Conservation (phyloP, 805 yeast species). For the Candida tammaniensis region DNA sequence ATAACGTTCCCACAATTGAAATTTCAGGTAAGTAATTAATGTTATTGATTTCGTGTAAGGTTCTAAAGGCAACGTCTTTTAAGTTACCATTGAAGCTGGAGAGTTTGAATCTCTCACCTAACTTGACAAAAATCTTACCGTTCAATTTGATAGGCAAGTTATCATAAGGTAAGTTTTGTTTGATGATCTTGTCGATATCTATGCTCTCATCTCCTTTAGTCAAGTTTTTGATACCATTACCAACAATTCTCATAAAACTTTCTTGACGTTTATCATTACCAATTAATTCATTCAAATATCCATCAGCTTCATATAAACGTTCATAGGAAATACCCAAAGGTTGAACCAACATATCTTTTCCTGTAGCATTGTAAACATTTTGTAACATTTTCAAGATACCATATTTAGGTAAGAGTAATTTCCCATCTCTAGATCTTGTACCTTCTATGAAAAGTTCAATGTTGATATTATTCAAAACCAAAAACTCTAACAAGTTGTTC, state of each 20-base stretch:
- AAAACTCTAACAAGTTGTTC: slow-evolving; percentile 46
- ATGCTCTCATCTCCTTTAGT: slow-evolving; percentile 11
- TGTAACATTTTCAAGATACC: slow-evolving; percentile 55
- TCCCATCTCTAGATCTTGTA: slow-evolving; percentile 66
- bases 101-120: slow-evolving; percentile 31
- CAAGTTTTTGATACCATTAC: slow-evolving; percentile 34
- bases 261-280: slow-evolving; percentile 59
- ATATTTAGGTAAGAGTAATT: slow-evolving; percentile 57
- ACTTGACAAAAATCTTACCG: slow-evolving; percentile 36
- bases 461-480: slow-evolving; percentile 46
- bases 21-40: slow-evolving; percentile 53
- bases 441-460: slow-evolving; percentile 66
- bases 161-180: slow-evolving; percentile 8
- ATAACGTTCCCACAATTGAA: slow-evolving; percentile 44
- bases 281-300: slow-evolving; percentile 53
- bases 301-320: slow-evolving; percentile 53
- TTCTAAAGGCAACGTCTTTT: slow-evolving; percentile 52
- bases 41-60: slow-evolving; percentile 50
- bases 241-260: slow-evolving; percentile 37
- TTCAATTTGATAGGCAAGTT: slow-evolving; percentile 17
- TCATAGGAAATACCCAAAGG: slow-evolving; percentile 62
- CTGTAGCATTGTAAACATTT: slow-evolving; percentile 44
- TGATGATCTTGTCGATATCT: slow-evolving; percentile 9
- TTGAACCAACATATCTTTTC: slow-evolving; percentile 39
- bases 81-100: slow-evolving; percentile 26